Evolutionary conservation across 768 basidiomycete genomes (phyloP).

Genomic region (Boletus rufocinnamomeus): DNA sequence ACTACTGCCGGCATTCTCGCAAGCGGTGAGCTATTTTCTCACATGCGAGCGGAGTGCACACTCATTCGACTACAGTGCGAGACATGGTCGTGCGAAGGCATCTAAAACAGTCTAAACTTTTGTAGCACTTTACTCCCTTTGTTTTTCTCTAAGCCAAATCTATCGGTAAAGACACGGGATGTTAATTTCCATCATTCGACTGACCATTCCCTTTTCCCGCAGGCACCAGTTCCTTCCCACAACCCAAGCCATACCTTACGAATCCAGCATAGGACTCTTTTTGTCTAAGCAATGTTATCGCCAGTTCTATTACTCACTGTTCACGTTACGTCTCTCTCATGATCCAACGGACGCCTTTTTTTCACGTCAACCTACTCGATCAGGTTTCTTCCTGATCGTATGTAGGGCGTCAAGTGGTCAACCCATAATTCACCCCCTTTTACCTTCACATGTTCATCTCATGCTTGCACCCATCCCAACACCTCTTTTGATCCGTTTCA

Average conservation of each 20-base stretch:
- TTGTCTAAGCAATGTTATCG: constrained; percentile 17
- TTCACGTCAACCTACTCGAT: neutral
- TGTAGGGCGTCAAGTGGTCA: neutral
- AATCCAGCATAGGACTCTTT: constrained; percentile 9
- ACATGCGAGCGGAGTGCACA: neutral
- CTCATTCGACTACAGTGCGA: constrained; percentile 48
- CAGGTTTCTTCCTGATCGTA: neutral
- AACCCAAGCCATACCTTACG: constrained; percentile 4
- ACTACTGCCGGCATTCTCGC: constrained; percentile 78
- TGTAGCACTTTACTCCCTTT: constrained; percentile 38
- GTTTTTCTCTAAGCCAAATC: neutral
- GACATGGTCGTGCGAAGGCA: constrained; percentile 84
- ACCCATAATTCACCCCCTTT: neutral
- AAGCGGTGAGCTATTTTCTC: constrained; percentile 51
- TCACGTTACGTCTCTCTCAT: constrained; percentile 9
- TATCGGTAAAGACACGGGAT: constrained; percentile 10
- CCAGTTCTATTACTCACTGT: constrained; percentile 11
- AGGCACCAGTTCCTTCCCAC: constrained; percentile 8
- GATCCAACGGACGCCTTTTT: constrained; percentile 5
- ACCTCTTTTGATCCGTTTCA: constrained; percentile 6
- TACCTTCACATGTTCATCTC: neutral
- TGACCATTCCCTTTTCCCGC: constrained; percentile 4
- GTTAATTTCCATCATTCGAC: neutral
- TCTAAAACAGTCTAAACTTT: constrained; percentile 68
- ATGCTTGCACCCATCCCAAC: neutral